These are phyloP conservation scores for Paraphoma sp. DNA, from an alignment of 2,329 filamentous ascomycete genomes.

Conservation along the genomic window DNA sequence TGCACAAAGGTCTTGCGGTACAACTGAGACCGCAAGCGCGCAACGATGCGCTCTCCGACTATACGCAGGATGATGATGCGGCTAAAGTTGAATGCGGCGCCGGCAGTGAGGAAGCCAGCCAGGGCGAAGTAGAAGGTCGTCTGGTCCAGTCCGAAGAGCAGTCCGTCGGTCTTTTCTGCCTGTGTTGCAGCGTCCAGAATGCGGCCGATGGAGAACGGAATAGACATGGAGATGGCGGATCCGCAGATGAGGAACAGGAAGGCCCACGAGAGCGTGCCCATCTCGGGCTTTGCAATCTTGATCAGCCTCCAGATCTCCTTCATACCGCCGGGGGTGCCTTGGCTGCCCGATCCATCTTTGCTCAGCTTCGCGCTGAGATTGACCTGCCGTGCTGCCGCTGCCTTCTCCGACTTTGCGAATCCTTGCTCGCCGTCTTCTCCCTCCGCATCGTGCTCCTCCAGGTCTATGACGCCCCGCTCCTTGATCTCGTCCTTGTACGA, in stretches of 20 bases:
- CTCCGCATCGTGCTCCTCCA: conserved; percentile 50
- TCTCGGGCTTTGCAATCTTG: conserved; percentile 86
- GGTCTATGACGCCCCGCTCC: conserved; percentile 42
- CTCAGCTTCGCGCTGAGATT: conserved; percentile 88
- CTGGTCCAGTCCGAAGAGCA: conserved; percentile 83
- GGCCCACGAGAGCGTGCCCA: conserved; percentile 77
- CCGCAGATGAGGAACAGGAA: conserved; percentile 88
- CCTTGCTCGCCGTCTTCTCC: conserved; percentile 66
- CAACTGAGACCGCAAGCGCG: conserved; percentile 84
- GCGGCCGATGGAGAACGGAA: conserved; percentile 95
- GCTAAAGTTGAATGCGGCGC: conserved; percentile 90
- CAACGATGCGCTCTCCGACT: conserved; percentile 92
- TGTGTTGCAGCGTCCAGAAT: conserved; percentile 92
- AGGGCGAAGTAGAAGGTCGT: conserved; percentile 88
- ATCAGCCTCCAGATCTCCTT: conserved; percentile 85
- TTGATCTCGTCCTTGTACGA: conserved; percentile 50
- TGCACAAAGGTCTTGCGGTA: conserved; percentile 95
- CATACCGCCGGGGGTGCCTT: conserved; percentile 61
- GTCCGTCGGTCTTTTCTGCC: conserved; percentile 65
- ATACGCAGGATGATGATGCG: conserved; percentile 92
- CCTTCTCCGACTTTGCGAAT: conserved; percentile 80
- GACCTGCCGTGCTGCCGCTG: conserved; percentile 83
- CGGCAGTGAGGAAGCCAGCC: conserved; percentile 74
- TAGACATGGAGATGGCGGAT: conserved; percentile 91
- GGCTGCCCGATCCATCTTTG: conserved; percentile 69